Percentiles rank a stretch among this genome's conserved stretches.
Conservation (phyloP, 2,329 filamentous ascomycete species). For the Fusarium sp. region DNA sequence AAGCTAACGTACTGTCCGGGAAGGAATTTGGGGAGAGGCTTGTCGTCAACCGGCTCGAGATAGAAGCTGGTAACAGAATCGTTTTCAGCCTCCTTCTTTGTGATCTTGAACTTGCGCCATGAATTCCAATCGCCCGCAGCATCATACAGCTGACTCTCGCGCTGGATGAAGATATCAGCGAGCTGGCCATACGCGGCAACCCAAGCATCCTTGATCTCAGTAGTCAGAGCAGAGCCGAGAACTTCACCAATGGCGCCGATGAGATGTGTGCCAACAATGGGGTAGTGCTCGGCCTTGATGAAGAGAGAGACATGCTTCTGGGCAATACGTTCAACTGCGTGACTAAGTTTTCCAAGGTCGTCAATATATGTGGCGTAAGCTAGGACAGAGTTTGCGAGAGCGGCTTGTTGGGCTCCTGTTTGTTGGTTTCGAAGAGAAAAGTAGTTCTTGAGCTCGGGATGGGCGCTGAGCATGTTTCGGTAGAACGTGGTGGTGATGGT, state of each 20-base stretch:
- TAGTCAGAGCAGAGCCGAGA: constrained; percentile 74
- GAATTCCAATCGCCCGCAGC: constrained; percentile 57
- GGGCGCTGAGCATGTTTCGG: constrained; percentile 71
- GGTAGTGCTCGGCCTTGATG: constrained; percentile 76
- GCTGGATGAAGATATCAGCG: constrained; percentile 76
- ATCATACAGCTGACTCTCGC: constrained; percentile 73
- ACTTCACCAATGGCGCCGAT: constrained; percentile 75
- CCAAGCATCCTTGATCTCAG: constrained; percentile 77
- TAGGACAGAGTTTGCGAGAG: constrained; percentile 75
- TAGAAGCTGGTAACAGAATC: constrained; percentile 75
- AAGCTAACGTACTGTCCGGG: constrained; percentile 82
- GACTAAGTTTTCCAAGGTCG: constrained; percentile 69
- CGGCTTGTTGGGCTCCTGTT: constrained; percentile 75
- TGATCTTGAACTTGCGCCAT: constrained; percentile 68
- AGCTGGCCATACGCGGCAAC: constrained; percentile 77
- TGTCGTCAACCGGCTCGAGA: constrained; percentile 70
- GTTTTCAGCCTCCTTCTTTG: constrained; percentile 71
- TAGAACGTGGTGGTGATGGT: constrained; percentile 81
- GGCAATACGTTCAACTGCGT: constrained; percentile 74
- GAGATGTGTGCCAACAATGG: constrained; percentile 75
- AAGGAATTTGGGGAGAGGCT: constrained; percentile 68
- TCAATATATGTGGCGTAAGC: constrained; percentile 81
- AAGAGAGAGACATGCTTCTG: constrained; percentile 82
- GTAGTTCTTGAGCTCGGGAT: constrained; percentile 75
- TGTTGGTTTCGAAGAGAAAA: constrained; percentile 79